Evolutionary conservation across 768 basidiomycete species (phyloP), one percentile per base, ranked within the genome.

Genomic region (Tylopilus cervinicoccineus): DNA sequence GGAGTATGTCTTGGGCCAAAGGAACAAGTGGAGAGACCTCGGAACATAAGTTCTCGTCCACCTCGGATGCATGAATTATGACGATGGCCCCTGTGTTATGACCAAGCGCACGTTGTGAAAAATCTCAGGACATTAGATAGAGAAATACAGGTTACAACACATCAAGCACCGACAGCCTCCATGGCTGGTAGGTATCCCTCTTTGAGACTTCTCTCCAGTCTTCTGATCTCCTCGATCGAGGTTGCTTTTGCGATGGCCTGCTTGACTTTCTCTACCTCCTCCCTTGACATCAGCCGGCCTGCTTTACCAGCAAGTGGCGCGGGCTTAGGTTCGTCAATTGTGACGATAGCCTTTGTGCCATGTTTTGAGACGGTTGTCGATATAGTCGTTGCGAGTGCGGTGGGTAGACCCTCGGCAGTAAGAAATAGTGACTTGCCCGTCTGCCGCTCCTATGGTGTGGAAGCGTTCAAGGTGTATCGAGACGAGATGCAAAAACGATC

Each of bases 231-330:
- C 63, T 95, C 92, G 56, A 91, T 80, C 40, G 88, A 93, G 28
- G 85, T 88, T n/a, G 93, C 93, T 54, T 83, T 85, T 53, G 87
- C 86, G 56, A 95, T 93, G 16, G 92, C 92, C 27, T 83, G 81
- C 65, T 83, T 86, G 53, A 95, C 88, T 54, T 81, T 83, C 58
- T 90, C 88, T 60, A 85, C 88, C 59, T 95, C 92, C 65, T 93
- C 91, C 63, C 88, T 89, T 23, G 89, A 91, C 83, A 95, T 86
- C 51, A 95, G 69, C 43, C 92, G 79, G 14, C 92, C 93, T 2
- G 89, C 88, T 62, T 85, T 89, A 27, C 77, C 81, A 45, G 76
- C 60, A 22, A 71, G 62, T 17, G 74, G 69, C 23, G 74, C 74
- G 31, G 76, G 70, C 62, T 81, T 82, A n/a, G 90, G 88, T 66